Evolutionary conservation across 2,329 filamentous ascomycete species (phyloP).

Genomic region (Macrophomina phaseolina): DNA sequence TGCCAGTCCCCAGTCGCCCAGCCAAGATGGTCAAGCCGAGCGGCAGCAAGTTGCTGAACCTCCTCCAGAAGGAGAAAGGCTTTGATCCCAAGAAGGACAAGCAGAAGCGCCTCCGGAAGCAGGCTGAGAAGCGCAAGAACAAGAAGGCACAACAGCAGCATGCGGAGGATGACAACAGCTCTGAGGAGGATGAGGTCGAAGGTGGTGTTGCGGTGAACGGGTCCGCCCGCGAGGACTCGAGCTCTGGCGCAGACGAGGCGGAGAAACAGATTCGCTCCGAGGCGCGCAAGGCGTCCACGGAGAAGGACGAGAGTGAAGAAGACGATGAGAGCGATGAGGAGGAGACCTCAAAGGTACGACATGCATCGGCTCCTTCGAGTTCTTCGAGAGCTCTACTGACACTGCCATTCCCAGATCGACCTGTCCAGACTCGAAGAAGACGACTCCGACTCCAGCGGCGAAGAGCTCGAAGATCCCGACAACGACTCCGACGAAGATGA

Average conservation of each 20-base stretch:
- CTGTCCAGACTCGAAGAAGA: constrained; percentile 45
- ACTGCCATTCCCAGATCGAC: constrained; percentile 29
- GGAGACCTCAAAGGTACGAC: constrained; percentile 29
- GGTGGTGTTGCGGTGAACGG: constrained; percentile 28
- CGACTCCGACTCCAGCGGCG: constrained; percentile 37
- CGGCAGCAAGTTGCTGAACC: constrained; percentile 61
- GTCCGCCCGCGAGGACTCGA: constrained; percentile 31
- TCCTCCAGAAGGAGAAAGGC: constrained; percentile 64
- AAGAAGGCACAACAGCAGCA: constrained; percentile 56
- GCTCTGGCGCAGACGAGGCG: constrained; percentile 48
- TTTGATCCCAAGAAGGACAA: constrained; percentile 77
- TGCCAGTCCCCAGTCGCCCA: not conserved
- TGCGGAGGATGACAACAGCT: constrained; percentile 30
- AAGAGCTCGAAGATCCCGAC: constrained; percentile 53
- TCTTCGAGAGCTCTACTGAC: not conserved
- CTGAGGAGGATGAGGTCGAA: constrained; percentile 29
- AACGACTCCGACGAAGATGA: constrained; percentile 68
- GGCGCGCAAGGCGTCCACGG: constrained; percentile 35
- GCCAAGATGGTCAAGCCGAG: constrained; percentile 56
- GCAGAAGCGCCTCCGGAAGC: constrained; percentile 56
- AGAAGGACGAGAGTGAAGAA: constrained; percentile 38
- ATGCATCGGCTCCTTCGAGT: not conserved
- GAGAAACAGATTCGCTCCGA: constrained; percentile 31
- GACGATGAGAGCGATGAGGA: constrained; percentile 47
- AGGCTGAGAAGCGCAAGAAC: constrained; percentile 61